Base-by-base conservation (phyloP, 192 early-diverging fungal species). In the Entomortierella parvispora region DNA sequence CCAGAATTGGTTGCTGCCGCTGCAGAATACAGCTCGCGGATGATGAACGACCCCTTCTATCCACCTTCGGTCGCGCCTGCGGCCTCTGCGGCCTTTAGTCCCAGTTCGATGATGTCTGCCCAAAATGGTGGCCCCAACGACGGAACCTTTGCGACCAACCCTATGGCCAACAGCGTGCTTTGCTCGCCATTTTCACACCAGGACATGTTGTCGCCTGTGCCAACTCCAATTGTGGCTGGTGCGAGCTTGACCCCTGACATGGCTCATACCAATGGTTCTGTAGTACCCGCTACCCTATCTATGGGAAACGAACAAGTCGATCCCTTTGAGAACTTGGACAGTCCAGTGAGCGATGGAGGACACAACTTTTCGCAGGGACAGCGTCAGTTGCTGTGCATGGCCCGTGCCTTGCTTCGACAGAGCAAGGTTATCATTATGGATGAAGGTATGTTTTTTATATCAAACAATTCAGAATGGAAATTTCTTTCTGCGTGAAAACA, bases 281-380 rank as follows among this genome's bases (percentile, higher is more conserved):
- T 37, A 2, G 29, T 17, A 4, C 65, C 31, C 2, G 4, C 44
- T 23, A 25, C 22, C 22, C 8, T 22, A 10, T 25, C 28, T 11
- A 28, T 33, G 25, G 33, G 6, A 4, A 26, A 17, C 7, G 58
- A 68, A 3, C 54, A 50, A 14, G 34, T 68, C 12, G 66, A 77
- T 46, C 82, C 82, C 4, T 82, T 92, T 44, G 76, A 62, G 44
- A 80, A 54, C 40, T 69, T 97, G 31, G 95, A 97, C 11, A 81
- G 86, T 12, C 85, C 85, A 56, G 93, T 99, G 22, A 87, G 81
- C 50, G 96, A 98, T 82, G 93, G 94, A 61, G 94, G 93, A 11
- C 72, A 84, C 45, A 94, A 93, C 70, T 88, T 95, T 49, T 91
- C 89, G 9, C 83, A 93, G 44, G 94, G 94, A 2, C 93, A 95